phyloP scores from a whole-genome alignment of 1,284 basidiomycete genomes.

The Ustilago nuda region DNA sequence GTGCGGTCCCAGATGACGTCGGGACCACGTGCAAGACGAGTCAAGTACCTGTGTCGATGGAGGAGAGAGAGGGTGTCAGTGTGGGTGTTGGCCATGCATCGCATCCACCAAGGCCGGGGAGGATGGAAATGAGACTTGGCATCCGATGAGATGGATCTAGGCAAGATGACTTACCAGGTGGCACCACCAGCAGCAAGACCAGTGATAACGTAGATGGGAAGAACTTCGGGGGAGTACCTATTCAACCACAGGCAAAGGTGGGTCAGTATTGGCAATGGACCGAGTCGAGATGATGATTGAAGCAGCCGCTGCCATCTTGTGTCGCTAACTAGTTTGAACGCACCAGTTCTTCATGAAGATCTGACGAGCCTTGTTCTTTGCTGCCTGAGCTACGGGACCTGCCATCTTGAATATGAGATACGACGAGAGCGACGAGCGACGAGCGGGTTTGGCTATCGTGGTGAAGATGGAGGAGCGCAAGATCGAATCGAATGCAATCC shows the following conservation, averaged over 20 bases:
- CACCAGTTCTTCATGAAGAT: slow-evolving; percentile 63
- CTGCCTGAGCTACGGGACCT: slow-evolving; percentile 48
- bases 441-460: background rate
- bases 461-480: background rate
- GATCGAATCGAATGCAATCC: background rate
- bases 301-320: too few relatives aligned
- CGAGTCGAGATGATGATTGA: too few relatives aligned
- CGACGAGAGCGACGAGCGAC: slow-evolving; percentile 7
- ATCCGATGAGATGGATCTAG: background rate
- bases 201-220: slow-evolving; percentile 64
- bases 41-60: slow-evolving; percentile 49
- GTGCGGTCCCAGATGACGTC: slow-evolving; percentile 68
- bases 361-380: slow-evolving; percentile 58
- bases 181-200: slow-evolving; percentile 62
- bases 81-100: too few relatives aligned
- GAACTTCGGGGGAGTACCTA: slow-evolving; percentile 57
- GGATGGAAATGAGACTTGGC: too few relatives aligned
- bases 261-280: background rate
- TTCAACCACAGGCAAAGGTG: background rate
- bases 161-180: slow-evolving; percentile 52
- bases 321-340: slow-evolving; percentile 13
- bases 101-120: too few relatives aligned
- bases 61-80: too few relatives aligned
- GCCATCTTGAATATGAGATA: slow-evolving; percentile 27
- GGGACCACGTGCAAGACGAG: slow-evolving; percentile 60